These are phyloP conservation scores for Aspergillus fijiensis DNA, from an alignment of 2,329 filamentous ascomycete species.

Conservation along the genomic window DNA sequence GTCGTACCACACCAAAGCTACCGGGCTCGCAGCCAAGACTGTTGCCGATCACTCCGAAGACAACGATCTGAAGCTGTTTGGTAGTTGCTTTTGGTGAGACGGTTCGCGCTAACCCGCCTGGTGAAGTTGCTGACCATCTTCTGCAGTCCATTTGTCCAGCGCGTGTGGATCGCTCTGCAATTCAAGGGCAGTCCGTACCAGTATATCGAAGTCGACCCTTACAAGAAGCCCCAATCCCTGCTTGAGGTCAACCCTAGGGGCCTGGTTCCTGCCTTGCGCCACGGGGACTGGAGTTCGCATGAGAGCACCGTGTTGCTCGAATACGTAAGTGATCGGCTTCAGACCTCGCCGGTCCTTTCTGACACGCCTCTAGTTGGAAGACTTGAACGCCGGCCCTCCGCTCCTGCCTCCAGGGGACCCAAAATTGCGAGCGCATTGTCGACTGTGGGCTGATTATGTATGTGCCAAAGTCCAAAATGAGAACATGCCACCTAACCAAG, in stretches of 20 bases:
- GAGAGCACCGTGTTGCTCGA: slow-evolving; percentile 81
- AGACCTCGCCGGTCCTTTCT: background rate
- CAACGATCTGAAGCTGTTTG: slow-evolving; percentile 72
- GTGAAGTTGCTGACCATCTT: slow-evolving; percentile 15
- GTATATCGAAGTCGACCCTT: slow-evolving; percentile 82
- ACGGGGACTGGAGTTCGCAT: slow-evolving; percentile 78
- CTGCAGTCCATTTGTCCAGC: slow-evolving; percentile 74
- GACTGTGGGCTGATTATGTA: slow-evolving; percentile 80
- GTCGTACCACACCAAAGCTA: slow-evolving; percentile 69
- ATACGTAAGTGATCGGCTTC: slow-evolving; percentile 59
- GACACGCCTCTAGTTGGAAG: slow-evolving; percentile 61
- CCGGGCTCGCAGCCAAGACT: slow-evolving; percentile 68
- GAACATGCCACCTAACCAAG: slow-evolving; percentile 10
- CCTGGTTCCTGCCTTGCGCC: slow-evolving; percentile 71
- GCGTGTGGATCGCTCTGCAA: slow-evolving; percentile 86
- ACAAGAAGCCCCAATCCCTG: slow-evolving; percentile 68
- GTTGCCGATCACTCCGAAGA: slow-evolving; percentile 69
- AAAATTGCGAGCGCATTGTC: slow-evolving; percentile 68
- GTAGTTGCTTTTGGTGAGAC: slow-evolving; percentile 76
- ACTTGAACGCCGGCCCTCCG: slow-evolving; percentile 60
- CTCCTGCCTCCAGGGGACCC: slow-evolving; percentile 66
- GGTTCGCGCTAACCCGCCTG: background rate
- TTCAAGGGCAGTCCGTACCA: slow-evolving; percentile 76
- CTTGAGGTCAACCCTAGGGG: slow-evolving; percentile 75
- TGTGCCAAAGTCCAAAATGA: slow-evolving; percentile 5